Evolutionary conservation across 768 basidiomycete species (phyloP).

Genomic region (Leucosporidium scottii): DNA sequence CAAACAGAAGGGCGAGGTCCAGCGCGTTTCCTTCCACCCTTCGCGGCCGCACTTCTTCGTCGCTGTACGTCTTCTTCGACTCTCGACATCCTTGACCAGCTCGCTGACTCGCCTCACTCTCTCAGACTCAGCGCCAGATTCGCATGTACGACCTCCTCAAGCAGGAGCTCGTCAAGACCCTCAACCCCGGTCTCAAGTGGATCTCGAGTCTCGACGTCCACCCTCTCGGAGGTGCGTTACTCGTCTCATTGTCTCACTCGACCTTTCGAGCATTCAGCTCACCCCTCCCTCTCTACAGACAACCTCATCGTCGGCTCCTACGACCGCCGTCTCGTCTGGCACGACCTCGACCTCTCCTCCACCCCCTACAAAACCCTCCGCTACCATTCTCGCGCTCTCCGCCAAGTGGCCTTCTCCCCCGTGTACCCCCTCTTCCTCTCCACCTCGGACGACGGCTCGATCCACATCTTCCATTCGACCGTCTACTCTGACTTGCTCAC

Average conservation of each 20-base stretch:
- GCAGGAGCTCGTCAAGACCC: conserved; percentile 87
- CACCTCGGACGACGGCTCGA: conserved; percentile 91
- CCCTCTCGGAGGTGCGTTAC: conserved; percentile 47
- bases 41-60: conserved; percentile 93
- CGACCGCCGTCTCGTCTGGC: conserved; percentile 97
- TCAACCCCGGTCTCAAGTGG: conserved; percentile 91
- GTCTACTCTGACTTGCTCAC: conserved; percentile 94
- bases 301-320: conserved; percentile 96
- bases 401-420: conserved; percentile 87
- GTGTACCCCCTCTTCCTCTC: conserved; percentile 93
- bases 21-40: conserved; percentile 91
- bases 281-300: conserved; percentile 50
- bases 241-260: not conserved
- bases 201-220: conserved; percentile 97
- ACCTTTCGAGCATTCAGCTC: not conserved
- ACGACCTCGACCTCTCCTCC: conserved; percentile 90
- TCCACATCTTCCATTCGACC: conserved; percentile 92
- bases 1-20: conserved; percentile 83
- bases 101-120: conserved; percentile 1
- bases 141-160: conserved; percentile 89
- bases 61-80: conserved; percentile 56
- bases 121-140: conserved; percentile 90
- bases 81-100: not conserved
- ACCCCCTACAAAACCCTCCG: conserved; percentile 94
- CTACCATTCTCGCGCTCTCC: conserved; percentile 88